These are phyloP conservation scores for Pelargonium myrrhifolium DNA, from an alignment of 441 rosid genomes.

Conservation along the genomic window DNA sequence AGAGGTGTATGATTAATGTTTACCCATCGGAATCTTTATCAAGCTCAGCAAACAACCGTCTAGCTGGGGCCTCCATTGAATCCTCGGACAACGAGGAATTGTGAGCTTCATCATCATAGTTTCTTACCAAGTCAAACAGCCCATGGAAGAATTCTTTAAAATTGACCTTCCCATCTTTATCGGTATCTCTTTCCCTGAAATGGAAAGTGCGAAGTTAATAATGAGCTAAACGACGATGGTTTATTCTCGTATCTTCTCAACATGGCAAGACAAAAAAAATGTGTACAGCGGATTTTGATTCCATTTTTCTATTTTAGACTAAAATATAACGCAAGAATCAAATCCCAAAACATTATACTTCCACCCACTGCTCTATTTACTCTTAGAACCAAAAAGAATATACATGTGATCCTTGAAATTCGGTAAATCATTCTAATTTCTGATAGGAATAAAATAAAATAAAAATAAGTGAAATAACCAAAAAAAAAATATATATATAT, in stretches of 20 bases:
- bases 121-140: conserved; percentile 78
- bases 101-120: conserved; percentile 69
- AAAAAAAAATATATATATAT: no score
- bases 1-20: conserved; percentile 1
- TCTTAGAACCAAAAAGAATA: no score
- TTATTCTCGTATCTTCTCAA: not conserved
- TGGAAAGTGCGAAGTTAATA: conserved; percentile 12
- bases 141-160: conserved; percentile 88
- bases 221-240: not conserved
- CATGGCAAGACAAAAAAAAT: not conserved
- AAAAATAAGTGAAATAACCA: not conserved
- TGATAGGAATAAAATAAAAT: not conserved
- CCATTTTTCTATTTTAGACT: not conserved
- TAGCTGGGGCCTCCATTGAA: conserved; percentile 69
- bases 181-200: conserved; percentile 88
- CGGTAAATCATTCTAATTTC: not conserved
- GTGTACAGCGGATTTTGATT: not conserved
- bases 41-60: conserved; percentile 58
- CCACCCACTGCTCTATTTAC: no score
- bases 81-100: conserved; percentile 50
- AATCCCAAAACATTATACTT: not conserved
- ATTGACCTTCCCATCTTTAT: conserved; percentile 76
- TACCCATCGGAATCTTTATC: conserved; percentile 91
- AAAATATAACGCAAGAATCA: not conserved
- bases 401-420: not conserved